phyloP scores from a whole-genome alignment of 116 monocot genomes.

The Papilionanthe hybrid region DNA sequence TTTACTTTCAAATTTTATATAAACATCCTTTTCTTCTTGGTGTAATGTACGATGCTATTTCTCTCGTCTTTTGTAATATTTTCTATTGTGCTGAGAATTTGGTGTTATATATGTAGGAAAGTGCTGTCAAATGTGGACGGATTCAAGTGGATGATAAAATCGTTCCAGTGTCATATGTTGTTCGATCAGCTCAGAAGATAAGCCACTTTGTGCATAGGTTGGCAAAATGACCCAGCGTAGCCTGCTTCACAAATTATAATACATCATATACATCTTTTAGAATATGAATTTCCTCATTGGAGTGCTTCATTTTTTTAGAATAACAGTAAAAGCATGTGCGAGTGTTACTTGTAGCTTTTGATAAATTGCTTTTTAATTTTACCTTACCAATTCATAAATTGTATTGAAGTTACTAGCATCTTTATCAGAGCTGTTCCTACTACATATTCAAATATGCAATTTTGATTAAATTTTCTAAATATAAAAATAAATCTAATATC shows the following conservation, averaged over 20 bases:
- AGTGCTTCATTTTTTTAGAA: not conserved
- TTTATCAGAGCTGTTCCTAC: not conserved
- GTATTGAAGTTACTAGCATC: not conserved
- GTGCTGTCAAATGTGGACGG: constrained; percentile 76
- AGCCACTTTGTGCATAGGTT: constrained; percentile 98
- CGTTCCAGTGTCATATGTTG: constrained; percentile 59
- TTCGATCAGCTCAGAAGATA: constrained; percentile 77
- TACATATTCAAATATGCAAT: not conserved
- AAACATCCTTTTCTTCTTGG: not conserved
- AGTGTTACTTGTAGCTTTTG: not conserved
- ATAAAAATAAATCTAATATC: too few species aligned
- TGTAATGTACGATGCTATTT: not conserved
- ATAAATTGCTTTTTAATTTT: too few species aligned
- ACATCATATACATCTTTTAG: not conserved
- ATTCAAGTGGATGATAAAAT: constrained; percentile 81
- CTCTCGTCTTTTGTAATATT: not conserved
- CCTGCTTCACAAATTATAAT: not conserved
- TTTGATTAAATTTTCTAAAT: too few species aligned
- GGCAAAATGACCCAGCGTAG: not conserved
- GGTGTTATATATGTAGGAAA: constrained; percentile 31
- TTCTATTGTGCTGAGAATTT: not conserved
- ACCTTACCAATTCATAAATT: not conserved
- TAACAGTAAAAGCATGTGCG: too few species aligned
- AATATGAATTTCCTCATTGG: not conserved
- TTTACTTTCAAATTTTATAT: not conserved